These are phyloP conservation scores for Aspergillus sclerotialis DNA, from an alignment of 2,329 filamentous ascomycete species.

Conservation along the genomic window DNA sequence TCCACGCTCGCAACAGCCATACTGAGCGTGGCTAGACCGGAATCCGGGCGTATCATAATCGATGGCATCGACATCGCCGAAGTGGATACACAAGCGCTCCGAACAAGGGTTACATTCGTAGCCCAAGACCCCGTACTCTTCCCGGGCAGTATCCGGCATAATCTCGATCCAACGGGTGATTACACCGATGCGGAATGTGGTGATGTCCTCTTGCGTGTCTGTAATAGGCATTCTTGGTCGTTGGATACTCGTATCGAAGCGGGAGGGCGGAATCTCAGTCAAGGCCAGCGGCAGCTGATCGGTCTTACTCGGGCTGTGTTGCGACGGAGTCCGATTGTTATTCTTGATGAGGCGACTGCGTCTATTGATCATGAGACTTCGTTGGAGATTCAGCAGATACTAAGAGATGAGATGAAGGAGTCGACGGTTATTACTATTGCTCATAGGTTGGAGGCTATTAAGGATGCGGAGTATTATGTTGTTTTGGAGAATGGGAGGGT, in stretches of 20 bases:
- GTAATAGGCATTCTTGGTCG: conserved; percentile 49
- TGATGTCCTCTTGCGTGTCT: conserved; percentile 49
- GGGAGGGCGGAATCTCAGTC: conserved; percentile 55
- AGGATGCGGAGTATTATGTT: conserved; percentile 50
- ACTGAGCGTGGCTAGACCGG: conserved; percentile 49
- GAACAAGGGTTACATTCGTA: conserved; percentile 58
- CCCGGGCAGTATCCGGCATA: conserved; percentile 54
- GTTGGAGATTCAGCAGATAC: conserved; percentile 31
- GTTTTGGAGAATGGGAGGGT: conserved; percentile 48
- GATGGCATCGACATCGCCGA: conserved; percentile 55
- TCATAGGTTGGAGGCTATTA: conserved; percentile 57
- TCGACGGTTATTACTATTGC: conserved; percentile 59
- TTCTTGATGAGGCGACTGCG: conserved; percentile 61
- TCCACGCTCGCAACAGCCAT: conserved; percentile 63
- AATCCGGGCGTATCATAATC: conserved; percentile 51
- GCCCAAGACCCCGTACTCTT: conserved; percentile 63
- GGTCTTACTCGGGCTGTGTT: conserved; percentile 58
- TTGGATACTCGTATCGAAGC: conserved; percentile 52
- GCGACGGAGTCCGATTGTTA: conserved; percentile 53
- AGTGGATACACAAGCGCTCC: conserved; percentile 53
- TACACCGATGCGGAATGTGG: conserved; percentile 50
- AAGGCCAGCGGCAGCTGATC: conserved; percentile 60
- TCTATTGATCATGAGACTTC: conserved; percentile 59
- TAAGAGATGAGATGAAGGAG: conserved; percentile 28
- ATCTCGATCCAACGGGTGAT: conserved; percentile 55